A percentile compares a stretch with the other conserved stretches of the same genome.
These are phyloP conservation scores for Eimeria sp. DNA, from an alignment of 169 alveolate species.

Conservation along the genomic window DNA sequence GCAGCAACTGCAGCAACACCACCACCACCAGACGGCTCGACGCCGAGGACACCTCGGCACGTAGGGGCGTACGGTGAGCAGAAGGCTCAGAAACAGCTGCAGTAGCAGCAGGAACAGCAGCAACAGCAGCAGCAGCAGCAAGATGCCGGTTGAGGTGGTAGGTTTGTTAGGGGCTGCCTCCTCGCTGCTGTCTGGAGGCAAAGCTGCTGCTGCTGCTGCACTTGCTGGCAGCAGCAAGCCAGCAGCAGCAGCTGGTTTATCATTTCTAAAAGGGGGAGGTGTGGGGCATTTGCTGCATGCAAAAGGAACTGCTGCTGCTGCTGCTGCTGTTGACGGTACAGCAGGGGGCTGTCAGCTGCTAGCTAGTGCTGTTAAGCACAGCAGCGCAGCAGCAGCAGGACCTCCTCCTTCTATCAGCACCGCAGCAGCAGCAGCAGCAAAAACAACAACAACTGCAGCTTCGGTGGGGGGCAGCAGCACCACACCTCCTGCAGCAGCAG, in stretches of 20 bases:
- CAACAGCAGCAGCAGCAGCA: not conserved
- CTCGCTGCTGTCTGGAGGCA: not conserved
- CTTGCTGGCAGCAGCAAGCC: conserved; percentile 29
- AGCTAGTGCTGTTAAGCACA: conserved; percentile 16
- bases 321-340: not conserved
- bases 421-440: not conserved
- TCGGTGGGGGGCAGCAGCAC: conserved; percentile 4
- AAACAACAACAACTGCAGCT: not conserved
- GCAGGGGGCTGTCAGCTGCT: conserved; percentile 39
- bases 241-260: not conserved
- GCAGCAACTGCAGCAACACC: no score
- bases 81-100: no score
- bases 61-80: no score
- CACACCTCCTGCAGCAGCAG: not conserved
- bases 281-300: no score
- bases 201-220: conserved; percentile 20
- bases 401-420: not conserved
- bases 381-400: not conserved
- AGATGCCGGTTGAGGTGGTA: not conserved
- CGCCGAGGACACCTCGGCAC: no score
- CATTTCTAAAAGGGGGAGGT: no score
- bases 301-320: no score
- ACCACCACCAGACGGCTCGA: no score
- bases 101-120: not conserved
- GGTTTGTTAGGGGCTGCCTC: conserved; percentile 15